phyloP scores from a whole-genome alignment of 1,284 basidiomycete genomes.

The Irpex sp. region DNA sequence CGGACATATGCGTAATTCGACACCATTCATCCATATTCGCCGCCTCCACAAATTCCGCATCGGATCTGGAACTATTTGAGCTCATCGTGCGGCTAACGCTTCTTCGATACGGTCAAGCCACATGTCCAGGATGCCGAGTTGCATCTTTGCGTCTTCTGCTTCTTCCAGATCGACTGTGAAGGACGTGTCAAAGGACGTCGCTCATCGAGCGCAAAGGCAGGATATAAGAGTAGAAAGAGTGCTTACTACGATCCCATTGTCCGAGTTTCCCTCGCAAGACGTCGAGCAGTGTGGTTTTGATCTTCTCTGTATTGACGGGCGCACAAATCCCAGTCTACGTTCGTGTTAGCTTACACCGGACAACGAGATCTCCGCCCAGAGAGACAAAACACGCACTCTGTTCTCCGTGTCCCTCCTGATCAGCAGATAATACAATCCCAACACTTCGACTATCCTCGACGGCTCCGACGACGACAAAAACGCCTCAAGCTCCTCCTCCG shows the following conservation, averaged over 20 bases:
- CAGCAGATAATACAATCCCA: conserved; percentile 49
- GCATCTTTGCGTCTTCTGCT: conserved; percentile 16
- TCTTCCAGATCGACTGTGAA: neutral
- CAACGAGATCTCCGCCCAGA: neutral
- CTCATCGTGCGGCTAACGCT: conserved; percentile 12
- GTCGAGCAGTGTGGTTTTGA: conserved; percentile 22
- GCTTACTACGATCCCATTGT: conserved; percentile 23
- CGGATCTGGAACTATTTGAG: neutral
- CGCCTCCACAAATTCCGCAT: too few species aligned
- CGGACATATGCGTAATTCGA: neutral
- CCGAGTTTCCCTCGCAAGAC: conserved; percentile 25
- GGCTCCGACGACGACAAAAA: conserved; percentile 46
- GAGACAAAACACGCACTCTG: conserved; percentile 25
- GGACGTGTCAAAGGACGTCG: neutral
- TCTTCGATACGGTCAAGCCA: conserved; percentile 37
- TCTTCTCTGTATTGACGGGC: conserved; percentile 19
- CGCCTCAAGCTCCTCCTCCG: conserved; percentile 25
- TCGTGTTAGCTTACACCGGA: neutral
- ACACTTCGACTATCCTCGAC: conserved; percentile 43
- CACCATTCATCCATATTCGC: neutral
- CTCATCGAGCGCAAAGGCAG: conserved; percentile 20
- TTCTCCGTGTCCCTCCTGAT: conserved; percentile 42
- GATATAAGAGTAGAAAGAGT: conserved; percentile 1
- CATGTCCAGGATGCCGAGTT: conserved; percentile 38
- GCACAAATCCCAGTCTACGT: conserved; percentile 49